phyloP scores from a whole-genome alignment of 192 early-diverging fungal genomes.

The Coemansia sp. region DNA sequence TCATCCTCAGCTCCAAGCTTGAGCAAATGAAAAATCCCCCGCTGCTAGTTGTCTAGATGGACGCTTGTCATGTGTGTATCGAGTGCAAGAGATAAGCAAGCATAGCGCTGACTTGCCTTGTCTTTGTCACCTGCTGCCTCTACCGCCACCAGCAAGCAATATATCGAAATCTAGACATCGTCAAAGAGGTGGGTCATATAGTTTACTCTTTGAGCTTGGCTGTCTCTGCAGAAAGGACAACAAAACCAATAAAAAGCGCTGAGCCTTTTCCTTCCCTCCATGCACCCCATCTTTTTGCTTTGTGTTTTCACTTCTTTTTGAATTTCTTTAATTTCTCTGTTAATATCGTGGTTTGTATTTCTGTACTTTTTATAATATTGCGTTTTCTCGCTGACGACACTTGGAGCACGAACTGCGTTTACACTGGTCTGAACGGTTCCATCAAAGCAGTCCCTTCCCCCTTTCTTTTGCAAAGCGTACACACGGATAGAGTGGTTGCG shows the following conservation, averaged over 20 bases:
- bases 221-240: too few relatives aligned
- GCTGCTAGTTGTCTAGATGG: too few relatives aligned
- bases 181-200: too few relatives aligned
- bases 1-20: too few relatives aligned
- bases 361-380: conserved; percentile 1
- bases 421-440: background rate
- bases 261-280: background rate
- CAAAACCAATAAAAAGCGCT: background rate
- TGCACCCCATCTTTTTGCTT: background rate
- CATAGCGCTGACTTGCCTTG: too few relatives aligned
- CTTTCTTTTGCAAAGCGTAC: background rate
- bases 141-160: too few relatives aligned
- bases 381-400: background rate
- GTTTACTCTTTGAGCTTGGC: too few relatives aligned
- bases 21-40: too few relatives aligned
- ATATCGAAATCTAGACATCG: too few relatives aligned
- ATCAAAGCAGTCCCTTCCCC: background rate
- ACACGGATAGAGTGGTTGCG: background rate
- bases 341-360: background rate
- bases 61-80: too few relatives aligned
- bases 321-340: background rate
- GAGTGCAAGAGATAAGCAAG: too few relatives aligned
- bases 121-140: too few relatives aligned
- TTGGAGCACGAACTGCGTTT: background rate
- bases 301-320: background rate